Base-by-base conservation (phyloP, 192 early-diverging fungal genomes). In the Podila epicladia region DNA sequence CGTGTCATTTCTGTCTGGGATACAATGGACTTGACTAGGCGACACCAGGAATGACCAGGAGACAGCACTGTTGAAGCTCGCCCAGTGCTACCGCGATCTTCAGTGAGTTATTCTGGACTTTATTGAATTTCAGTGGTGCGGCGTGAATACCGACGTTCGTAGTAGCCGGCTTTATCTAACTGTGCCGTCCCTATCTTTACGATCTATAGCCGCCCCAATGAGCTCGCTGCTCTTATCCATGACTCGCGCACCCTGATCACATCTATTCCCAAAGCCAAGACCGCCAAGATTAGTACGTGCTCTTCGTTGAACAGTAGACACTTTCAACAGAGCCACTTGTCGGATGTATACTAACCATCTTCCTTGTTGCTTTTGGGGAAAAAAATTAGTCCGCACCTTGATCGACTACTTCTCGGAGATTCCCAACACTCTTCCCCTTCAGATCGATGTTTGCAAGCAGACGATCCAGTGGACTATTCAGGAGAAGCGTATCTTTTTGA, bases 401-500 rank as follows among this genome's bases (percentile, higher is more conserved):
- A 91, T 96, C 74, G 95, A 96, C 67, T 82, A 90, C 51, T 98
- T 99, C 72, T 87, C 90, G 31, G 93, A 93, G 53, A 97, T 98
- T 69, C 94, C 93, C 58, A 90, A 94, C 64, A 93, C 94, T 9
- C 85, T 97, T 32, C 89, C 93, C 62, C 90, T 96, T 17, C 98
- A 99, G 83, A 95, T 99, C 29, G 89, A 91, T 45, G 90, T 97
- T 7, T 98, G 97, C 90, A 94, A 96, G 82, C 93, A 98, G 49
- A 95, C 93, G 66, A 95, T 99, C 64, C 89, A 97, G 62, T 99
- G 97, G 97, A 93, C 95, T 29, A 85, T 89, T 53, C 80, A 87
- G 57, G 96, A 98, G 76, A 99, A 99, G 83, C 93, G 97, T 58
- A 92, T 97, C 60, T 98, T 97, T 82, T 86, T 99, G 86, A 94